Evolutionary conservation across 345 rosid species (phyloP), one percentile per base, ranked within the genome.

Genomic region (Sonneratia caseolaris): DNA sequence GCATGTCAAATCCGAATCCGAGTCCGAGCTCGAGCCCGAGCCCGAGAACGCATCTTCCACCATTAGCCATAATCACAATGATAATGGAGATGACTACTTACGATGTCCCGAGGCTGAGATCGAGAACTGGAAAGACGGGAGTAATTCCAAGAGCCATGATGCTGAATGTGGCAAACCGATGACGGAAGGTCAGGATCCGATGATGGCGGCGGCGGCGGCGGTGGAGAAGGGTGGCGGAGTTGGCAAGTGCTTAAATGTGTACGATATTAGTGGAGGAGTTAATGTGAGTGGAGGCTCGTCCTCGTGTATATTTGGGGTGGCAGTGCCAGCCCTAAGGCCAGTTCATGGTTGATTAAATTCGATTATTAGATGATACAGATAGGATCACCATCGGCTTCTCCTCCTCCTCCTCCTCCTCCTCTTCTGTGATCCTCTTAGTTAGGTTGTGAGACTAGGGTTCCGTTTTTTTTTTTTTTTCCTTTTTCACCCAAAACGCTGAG

Each of bases 281-380:
- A 40, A 66, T 43, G 24, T 16, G 35, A 35, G 57, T 55, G 74
- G 57, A 43, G 14, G 66, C 36, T 42, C 57, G 37, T 45, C 74
- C 19, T 15, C 72, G 5, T 69, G 72, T 42, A 64, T 72, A 22
- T 61, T 72, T 42, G 73, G 76, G 68, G 57, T 76, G 66, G 24
- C 68, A 40, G 69, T 76, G 32, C 69, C 66, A 27, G 69, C 19
- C 66, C 72, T 14, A 57, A 57, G 65, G 79, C 70, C 68, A 53
- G 76, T 69, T 32, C 73, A 57, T 32, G 49, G 68, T 32, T 76
- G 45, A 64, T 35, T 27, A 27, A 4, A 62, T 27, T 62, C 9
- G 38, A 24, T 68, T 68, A 1, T 47, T 19, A 53, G 38, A 69
- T 32, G 38, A 69, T 32, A 45, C 5, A 13, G 7, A 32, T 69